Percentiles rank a stretch among this genome's conserved stretches.
Evolutionary conservation across 371 early-diverging fungal genomes (phyloP).

Genomic region (Apophysomyces elegans): DNA sequence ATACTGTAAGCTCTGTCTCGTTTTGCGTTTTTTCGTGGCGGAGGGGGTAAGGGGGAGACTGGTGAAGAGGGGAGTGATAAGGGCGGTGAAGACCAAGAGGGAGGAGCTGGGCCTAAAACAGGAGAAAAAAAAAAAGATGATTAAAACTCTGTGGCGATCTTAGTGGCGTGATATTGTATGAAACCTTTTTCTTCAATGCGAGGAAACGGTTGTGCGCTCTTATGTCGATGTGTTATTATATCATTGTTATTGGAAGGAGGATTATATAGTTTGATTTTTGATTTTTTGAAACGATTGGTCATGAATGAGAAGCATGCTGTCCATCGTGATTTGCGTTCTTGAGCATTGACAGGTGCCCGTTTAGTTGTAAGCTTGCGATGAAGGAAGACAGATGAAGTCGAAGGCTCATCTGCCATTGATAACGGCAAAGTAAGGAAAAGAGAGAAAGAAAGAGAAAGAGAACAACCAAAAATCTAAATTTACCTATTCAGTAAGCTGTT

Average conservation of each 20-base stretch:
- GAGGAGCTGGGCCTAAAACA: neutral
- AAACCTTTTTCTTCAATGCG: slow-evolving; percentile 1
- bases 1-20: neutral
- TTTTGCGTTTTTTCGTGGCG: slow-evolving; percentile 2
- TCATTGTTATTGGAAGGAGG: neutral
- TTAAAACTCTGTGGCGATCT: neutral
- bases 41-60: neutral
- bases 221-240: neutral
- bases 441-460: neutral
- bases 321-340: slow-evolving; percentile 1
- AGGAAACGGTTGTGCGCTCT: neutral
- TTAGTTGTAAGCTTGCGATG: neutral
- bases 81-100: neutral
- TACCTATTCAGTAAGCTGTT: neutral
- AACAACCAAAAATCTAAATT: neutral
- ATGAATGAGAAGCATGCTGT: neutral
- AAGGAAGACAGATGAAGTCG: slow-evolving; percentile 2
- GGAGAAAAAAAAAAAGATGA: neutral
- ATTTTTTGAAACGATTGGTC: neutral
- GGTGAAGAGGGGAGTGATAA: neutral
- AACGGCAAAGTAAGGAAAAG: neutral
- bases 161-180: slow-evolving; percentile 3
- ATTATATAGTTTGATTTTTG: slow-evolving; percentile 1
- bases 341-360: neutral
- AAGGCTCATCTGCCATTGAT: slow-evolving; percentile 1